Conservation (phyloP, 371 early-diverging fungal species). For the Neoconidiobolus thromboides region DNA sequence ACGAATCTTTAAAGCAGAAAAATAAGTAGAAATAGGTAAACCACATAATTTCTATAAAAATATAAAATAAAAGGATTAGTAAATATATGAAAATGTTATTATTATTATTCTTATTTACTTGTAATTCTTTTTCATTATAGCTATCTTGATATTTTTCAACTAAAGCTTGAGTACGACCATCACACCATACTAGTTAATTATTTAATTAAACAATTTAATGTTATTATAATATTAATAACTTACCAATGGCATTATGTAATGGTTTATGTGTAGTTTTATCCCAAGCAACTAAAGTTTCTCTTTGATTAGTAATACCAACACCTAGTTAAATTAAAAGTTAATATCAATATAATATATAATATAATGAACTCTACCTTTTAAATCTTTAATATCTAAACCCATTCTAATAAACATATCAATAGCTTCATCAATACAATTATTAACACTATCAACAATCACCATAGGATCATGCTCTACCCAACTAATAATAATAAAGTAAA, state of each 20-base stretch:
- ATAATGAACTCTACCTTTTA: slow-evolving; percentile 24
- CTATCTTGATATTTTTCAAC: slow-evolving; percentile 37
- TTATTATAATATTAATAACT: slow-evolving; percentile 8
- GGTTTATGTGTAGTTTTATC: slow-evolving; percentile 64
- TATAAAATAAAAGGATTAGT: background rate
- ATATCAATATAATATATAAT: too few species aligned
- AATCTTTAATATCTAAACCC: slow-evolving; percentile 32
- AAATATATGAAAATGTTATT: background rate
- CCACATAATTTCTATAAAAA: slow-evolving; percentile 40
- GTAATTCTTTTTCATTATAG: slow-evolving; percentile 11
- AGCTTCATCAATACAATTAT: slow-evolving; percentile 46
- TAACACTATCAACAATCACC: slow-evolving; percentile 49
- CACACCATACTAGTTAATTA: slow-evolving; percentile 59
- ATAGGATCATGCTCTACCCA: slow-evolving; percentile 86
- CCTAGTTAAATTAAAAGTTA: slow-evolving; percentile 15
- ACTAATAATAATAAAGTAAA: slow-evolving; percentile 13
- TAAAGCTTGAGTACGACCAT: slow-evolving; percentile 58
- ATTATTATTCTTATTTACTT: background rate
- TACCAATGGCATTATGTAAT: slow-evolving; percentile 58
- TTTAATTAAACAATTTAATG: background rate
- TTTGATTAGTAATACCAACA: slow-evolving; percentile 89
- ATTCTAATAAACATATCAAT: slow-evolving; percentile 37
- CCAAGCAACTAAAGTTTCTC: slow-evolving; percentile 89
- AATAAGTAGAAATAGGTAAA: slow-evolving; percentile 85
- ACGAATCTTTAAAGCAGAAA: slow-evolving; percentile 74